Evolutionary conservation across 2,329 filamentous ascomycete genomes (phyloP).

Genomic region (Cordyceps cicadae): DNA sequence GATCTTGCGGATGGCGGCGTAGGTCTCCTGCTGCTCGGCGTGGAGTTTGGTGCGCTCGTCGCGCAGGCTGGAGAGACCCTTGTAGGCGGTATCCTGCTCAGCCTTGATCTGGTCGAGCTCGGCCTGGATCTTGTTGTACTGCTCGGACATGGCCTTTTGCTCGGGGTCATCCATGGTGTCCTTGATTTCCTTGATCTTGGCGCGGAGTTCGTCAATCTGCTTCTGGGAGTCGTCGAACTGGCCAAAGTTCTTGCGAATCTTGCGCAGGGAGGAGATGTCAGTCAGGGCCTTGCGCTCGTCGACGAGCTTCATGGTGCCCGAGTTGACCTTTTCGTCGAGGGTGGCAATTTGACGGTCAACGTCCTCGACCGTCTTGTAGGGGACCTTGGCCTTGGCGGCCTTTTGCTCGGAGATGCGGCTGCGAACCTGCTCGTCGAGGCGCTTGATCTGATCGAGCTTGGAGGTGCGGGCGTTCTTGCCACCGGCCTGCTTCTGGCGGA

Average conservation of each 20-base stretch:
- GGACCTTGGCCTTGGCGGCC: slow-evolving; percentile 67
- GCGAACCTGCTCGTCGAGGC: slow-evolving; percentile 82
- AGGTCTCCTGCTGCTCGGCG: slow-evolving; percentile 81
- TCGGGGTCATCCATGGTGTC: slow-evolving; percentile 88
- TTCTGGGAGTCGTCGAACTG: slow-evolving; percentile 80
- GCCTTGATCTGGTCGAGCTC: slow-evolving; percentile 87
- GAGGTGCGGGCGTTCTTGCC: slow-evolving; percentile 74
- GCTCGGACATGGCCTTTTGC: slow-evolving; percentile 76
- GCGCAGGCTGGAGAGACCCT: slow-evolving; percentile 73
- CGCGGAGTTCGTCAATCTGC: slow-evolving; percentile 77
- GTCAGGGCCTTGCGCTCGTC: slow-evolving; percentile 91
- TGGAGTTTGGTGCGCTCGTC: slow-evolving; percentile 82
- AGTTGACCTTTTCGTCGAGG: slow-evolving; percentile 79
- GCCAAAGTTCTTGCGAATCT: slow-evolving; percentile 85
- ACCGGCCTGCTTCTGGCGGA: slow-evolving; percentile 77
- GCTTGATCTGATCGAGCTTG: slow-evolving; percentile 85
- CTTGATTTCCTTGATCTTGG: slow-evolving; percentile 80
- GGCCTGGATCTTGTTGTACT: slow-evolving; percentile 75
- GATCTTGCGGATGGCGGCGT: slow-evolving; percentile 68
- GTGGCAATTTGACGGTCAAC: slow-evolving; percentile 73
- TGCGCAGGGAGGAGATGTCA: slow-evolving; percentile 75
- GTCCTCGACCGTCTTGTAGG: slow-evolving; percentile 82
- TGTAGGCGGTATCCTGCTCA: slow-evolving; percentile 85
- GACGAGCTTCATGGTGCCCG: slow-evolving; percentile 86
- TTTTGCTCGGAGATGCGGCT: slow-evolving; percentile 81